These are phyloP conservation scores for Martiniozyma abietophila DNA, from an alignment of 805 yeast genomes.

Conservation along the genomic window DNA sequence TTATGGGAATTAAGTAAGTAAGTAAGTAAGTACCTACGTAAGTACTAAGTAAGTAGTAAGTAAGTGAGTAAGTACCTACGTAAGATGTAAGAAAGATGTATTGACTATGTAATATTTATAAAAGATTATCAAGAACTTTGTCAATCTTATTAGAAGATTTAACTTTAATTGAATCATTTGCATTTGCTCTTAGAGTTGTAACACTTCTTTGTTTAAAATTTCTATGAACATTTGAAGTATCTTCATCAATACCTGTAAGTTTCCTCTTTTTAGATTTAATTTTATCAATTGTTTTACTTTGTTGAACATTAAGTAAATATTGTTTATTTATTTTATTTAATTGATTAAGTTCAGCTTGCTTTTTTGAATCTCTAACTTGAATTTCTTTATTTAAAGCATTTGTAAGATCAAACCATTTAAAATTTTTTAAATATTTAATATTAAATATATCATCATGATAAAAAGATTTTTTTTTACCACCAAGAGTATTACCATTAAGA, in stretches of 20 bases:
- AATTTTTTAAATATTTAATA: conserved; percentile 79
- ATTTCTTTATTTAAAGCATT: conserved; percentile 88
- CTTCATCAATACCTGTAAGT: conserved; percentile 15
- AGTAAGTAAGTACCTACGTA: no score
- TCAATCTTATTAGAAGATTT: conserved; percentile 22
- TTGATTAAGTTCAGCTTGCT: conserved; percentile 82
- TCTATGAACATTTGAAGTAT: conserved; percentile 37
- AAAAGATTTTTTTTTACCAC: conserved; percentile 85
- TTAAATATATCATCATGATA: conserved; percentile 93
- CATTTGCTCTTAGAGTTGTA: conserved; percentile 57
- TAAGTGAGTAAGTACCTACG: no score
- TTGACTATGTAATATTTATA: conserved; percentile 25
- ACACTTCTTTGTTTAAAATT: conserved; percentile 65
- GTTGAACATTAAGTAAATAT: conserved; percentile 76
- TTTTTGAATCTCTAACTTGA: conserved; percentile 78
- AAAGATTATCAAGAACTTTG: conserved; percentile 44
- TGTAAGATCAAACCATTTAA: conserved; percentile 92
- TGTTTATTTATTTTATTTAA: conserved; percentile 81
- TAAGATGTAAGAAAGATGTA: neutral
- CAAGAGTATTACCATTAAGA: conserved; percentile 79
- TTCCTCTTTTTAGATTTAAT: conserved; percentile 39
- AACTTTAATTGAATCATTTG: conserved; percentile 36
- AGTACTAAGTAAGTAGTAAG: no score
- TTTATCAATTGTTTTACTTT: conserved; percentile 67
- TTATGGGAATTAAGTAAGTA: no score